Conservation (phyloP, 768 basidiomycete species). For the Fomitopsis serialis region DNA sequence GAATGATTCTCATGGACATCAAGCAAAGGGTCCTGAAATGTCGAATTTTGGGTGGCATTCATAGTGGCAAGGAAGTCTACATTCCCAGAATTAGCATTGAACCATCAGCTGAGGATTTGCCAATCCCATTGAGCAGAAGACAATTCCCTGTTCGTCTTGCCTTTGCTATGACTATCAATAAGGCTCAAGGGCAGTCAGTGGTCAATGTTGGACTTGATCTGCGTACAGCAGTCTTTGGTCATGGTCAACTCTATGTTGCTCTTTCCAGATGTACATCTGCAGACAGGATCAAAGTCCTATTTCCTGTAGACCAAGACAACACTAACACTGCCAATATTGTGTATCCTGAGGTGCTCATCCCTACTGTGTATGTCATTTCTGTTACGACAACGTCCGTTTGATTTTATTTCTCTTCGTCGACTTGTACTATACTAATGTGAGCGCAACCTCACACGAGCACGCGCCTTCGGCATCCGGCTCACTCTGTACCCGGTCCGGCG, state of each 20-base stretch:
- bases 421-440: no score
- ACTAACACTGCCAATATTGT: slow-evolving; percentile 1
- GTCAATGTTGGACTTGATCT: slow-evolving; percentile 37
- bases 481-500: no score
- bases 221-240: slow-evolving; percentile 29
- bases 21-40: slow-evolving; percentile 28
- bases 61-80: slow-evolving; percentile 29
- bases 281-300: slow-evolving; percentile 23
- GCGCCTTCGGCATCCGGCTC: no score
- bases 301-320: not conserved
- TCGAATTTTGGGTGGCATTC: slow-evolving; percentile 29
- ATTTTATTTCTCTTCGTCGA: no score
- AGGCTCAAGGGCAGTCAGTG: slow-evolving; percentile 43
- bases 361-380: no score
- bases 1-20: slow-evolving; percentile 23
- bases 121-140: slow-evolving; percentile 25
- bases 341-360: slow-evolving; percentile 2
- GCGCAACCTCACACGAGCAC: no score
- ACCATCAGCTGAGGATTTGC: slow-evolving; percentile 21
- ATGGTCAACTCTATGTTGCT: slow-evolving; percentile 43
- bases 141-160: slow-evolving; percentile 41
- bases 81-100: slow-evolving; percentile 35
- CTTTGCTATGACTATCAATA: slow-evolving; percentile 26
- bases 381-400: no score
- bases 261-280: slow-evolving; percentile 31